Evolutionary conservation across 805 yeast species (phyloP), one percentile per base, ranked within the genome.

Genomic region (Zygosaccharomyces pseudorouxii): DNA sequence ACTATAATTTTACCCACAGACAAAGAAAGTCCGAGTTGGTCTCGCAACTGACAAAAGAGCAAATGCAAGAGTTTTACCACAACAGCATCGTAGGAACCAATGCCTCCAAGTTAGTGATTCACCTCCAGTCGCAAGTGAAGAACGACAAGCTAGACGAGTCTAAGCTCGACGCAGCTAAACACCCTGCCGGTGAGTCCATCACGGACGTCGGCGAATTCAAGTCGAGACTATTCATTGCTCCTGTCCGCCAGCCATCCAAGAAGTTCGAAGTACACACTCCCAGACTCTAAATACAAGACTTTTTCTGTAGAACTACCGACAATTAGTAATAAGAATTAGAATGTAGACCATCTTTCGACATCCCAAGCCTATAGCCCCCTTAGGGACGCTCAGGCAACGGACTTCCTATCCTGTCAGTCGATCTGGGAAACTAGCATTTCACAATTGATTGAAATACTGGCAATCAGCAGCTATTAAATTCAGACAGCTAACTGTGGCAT

Each of bases 1-100:
- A 73, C 66, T 90, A 85, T 61, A 88, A 92, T 63, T 92, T 89
- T 68, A 67, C 73, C 31, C 74, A 78, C 46, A 73, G 80, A 49
- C 77, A 72, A 33, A 68, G 71, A 40, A 83, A 82, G 50, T 89
- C 86, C 5, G 73, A 74, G 38, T 52, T 77, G 3, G 73, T 89
- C 46, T 74, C 76, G 45, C 59, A 59, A 3, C 64, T 89, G 46
- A 72, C 82, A 25, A 77, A 81, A 59, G 64, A 68, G 1, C 85
- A 89, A 25, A 69, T 89, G 31, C 55, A 79, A 23, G 71, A 73
- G 0, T 82, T 82, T 58, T 87, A 75, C 62, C 60, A 76, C 22
- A 56, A 67, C 3, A 71, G 68, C 49, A 71, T 86, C 3, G 52
- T 72, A 5, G 55, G 61, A 10, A 55, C 64, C 16, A 52, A 62